Conservation (phyloP, 371 early-diverging fungal species). For the Mucor saturninus region DNA sequence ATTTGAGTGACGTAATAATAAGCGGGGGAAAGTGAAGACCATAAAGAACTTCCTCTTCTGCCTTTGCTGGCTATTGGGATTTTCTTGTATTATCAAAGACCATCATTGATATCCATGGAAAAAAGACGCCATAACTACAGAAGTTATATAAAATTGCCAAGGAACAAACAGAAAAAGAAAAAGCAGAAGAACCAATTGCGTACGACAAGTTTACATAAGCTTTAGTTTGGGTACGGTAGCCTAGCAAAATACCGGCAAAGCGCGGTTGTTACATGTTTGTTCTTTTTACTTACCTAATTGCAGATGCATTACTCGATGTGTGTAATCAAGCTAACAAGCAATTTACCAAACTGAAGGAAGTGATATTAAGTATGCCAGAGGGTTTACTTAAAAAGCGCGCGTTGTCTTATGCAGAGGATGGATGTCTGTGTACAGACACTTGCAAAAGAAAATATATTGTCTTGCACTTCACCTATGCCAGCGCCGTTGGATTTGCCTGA, state of each 20-base stretch:
- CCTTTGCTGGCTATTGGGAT: constrained; percentile 15
- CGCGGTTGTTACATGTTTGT: no score
- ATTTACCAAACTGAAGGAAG: constrained; percentile 17
- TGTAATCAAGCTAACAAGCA: constrained; percentile 6
- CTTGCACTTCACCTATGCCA: constrained; percentile 17
- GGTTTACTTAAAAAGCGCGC: constrained; percentile 12
- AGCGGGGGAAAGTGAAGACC: constrained; percentile 1
- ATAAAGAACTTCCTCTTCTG: neutral
- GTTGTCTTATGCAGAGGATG: constrained; percentile 6
- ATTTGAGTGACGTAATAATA: no score
- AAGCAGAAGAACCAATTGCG: constrained; percentile 3
- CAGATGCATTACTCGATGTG: no score
- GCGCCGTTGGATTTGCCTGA: constrained; percentile 15
- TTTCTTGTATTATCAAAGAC: constrained; percentile 16
- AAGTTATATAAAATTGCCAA: constrained; percentile 27
- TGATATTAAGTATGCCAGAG: constrained; percentile 10
- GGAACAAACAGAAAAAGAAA: constrained; percentile 12
- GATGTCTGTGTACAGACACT: constrained; percentile 7
- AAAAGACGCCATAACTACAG: constrained; percentile 23
- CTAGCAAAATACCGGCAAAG: no score
- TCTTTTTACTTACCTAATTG: no score
- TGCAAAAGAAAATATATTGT: constrained; percentile 15
- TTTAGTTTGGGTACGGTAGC: no score
- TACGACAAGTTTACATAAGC: no score
- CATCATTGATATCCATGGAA: constrained; percentile 20